These are phyloP conservation scores for Teratosphaeriaceae sp. DNA, from an alignment of 2,329 filamentous ascomycete genomes.

Conservation along the genomic window DNA sequence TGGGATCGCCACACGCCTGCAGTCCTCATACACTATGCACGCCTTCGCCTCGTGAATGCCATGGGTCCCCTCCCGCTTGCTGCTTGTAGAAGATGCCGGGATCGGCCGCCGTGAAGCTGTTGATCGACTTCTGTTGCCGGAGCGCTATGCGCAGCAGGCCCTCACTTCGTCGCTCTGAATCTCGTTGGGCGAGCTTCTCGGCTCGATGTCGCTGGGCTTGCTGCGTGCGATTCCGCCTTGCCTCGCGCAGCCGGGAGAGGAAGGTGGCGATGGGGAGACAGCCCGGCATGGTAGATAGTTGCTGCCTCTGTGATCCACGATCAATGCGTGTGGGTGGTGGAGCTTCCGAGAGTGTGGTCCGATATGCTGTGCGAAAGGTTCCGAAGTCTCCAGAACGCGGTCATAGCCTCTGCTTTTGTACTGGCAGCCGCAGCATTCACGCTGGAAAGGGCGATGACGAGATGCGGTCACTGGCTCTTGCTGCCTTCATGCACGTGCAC, in stretches of 20 bases:
- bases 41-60: no score
- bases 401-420: no score
- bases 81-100: constrained; percentile 11
- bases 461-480: no score
- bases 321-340: background rate
- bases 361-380: no score
- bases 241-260: background rate
- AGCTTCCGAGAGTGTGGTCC: no score
- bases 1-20: no score
- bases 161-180: constrained; percentile 12
- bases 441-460: no score
- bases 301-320: background rate
- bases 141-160: constrained; percentile 14
- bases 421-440: no score
- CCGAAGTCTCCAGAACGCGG: no score
- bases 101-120: constrained; percentile 17
- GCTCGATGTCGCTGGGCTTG: constrained; percentile 1
- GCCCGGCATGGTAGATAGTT: background rate
- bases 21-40: no score
- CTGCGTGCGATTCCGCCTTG: background rate
- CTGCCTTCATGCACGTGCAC: no score
- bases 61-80: constrained; percentile 2
- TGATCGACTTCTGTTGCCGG: constrained; percentile 9
- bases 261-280: background rate
- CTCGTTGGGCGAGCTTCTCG: constrained; percentile 8